These are phyloP conservation scores for Massarina eburnea DNA, from an alignment of 2,329 filamentous ascomycete genomes.

Conservation along the genomic window DNA sequence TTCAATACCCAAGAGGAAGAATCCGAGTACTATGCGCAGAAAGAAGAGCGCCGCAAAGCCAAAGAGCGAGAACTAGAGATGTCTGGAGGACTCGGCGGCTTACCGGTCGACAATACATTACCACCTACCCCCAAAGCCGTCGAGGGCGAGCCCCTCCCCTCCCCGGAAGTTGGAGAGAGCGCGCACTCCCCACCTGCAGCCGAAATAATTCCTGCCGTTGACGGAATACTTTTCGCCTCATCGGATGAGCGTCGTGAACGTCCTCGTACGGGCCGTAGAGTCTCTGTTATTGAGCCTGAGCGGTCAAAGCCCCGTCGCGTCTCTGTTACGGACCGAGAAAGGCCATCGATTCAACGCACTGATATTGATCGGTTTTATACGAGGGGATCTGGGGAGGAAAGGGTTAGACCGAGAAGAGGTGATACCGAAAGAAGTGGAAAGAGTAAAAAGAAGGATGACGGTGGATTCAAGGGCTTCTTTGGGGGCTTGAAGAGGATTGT, in stretches of 20 bases:
- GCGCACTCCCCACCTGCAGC: conserved; percentile 17
- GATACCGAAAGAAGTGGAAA: conserved; percentile 26
- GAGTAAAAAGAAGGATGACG: conserved; percentile 34
- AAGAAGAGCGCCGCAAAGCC: conserved; percentile 29
- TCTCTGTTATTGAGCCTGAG: conserved; percentile 30
- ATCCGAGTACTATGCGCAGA: conserved; percentile 32
- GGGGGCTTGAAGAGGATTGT: conserved; percentile 36
- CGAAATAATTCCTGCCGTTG: conserved; percentile 29
- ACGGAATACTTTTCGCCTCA: conserved; percentile 30
- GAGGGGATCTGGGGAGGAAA: conserved; percentile 26
- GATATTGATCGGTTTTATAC: conserved; percentile 32
- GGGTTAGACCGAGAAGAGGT: conserved; percentile 21
- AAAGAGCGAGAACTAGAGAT: conserved; percentile 27
- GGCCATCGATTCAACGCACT: conserved; percentile 28
- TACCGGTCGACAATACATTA: conserved; percentile 18
- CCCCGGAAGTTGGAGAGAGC: conserved; percentile 12
- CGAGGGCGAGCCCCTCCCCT: conserved; percentile 14
- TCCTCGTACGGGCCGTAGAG: conserved; percentile 21
- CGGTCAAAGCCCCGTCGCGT: conserved; percentile 33
- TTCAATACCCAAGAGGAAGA: conserved; percentile 36
- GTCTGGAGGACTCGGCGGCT: conserved; percentile 29
- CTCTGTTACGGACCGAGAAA: conserved; percentile 33
- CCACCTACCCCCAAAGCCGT: conserved; percentile 22
- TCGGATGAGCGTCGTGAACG: conserved; percentile 26
- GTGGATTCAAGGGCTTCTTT: conserved; percentile 33